These are phyloP conservation scores for Citrus unshiu DNA, from an alignment of 345 rosid species.

Conservation along the genomic window DNA sequence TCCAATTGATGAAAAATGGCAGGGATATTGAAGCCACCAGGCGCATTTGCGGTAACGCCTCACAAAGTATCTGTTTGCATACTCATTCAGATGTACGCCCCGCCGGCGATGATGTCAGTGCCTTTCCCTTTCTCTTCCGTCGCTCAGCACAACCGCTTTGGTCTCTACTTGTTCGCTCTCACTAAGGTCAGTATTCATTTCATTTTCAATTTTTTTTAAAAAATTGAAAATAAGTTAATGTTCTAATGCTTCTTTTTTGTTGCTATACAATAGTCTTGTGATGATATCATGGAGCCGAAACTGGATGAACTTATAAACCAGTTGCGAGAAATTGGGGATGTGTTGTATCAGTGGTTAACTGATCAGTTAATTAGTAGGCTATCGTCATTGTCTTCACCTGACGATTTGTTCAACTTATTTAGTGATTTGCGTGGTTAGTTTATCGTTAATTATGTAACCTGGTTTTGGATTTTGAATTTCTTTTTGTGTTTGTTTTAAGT, in stretches of 20 bases:
- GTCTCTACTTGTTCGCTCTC: constrained; percentile 70
- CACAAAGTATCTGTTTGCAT: constrained; percentile 87
- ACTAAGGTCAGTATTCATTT: constrained; percentile 50
- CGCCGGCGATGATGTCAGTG: constrained; percentile 55
- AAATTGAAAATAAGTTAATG: neutral
- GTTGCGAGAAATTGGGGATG: constrained; percentile 60
- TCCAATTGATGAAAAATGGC: constrained; percentile 31
- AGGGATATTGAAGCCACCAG: constrained; percentile 37
- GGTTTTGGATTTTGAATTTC: neutral
- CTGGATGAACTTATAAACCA: constrained; percentile 66
- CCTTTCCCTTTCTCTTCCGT: constrained; percentile 80
- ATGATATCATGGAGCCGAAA: constrained; percentile 79
- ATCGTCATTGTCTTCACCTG: constrained; percentile 65
- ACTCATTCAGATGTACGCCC: constrained; percentile 73
- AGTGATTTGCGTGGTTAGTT: constrained; percentile 74
- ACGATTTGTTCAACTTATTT: constrained; percentile 80
- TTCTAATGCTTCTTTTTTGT: neutral
- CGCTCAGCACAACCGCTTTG: constrained; percentile 91
- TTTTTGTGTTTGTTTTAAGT: neutral
- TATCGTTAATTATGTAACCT: neutral
- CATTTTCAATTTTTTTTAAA: neutral
- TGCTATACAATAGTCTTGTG: constrained; percentile 47
- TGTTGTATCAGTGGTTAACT: constrained; percentile 60
- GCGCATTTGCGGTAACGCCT: constrained; percentile 66
- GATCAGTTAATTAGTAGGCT: constrained; percentile 62